Percentiles rank a stretch among this genome's conserved stretches.
Evolutionary conservation across 768 basidiomycete genomes (phyloP).

Genomic region (Leccinum olivaceopallidum): DNA sequence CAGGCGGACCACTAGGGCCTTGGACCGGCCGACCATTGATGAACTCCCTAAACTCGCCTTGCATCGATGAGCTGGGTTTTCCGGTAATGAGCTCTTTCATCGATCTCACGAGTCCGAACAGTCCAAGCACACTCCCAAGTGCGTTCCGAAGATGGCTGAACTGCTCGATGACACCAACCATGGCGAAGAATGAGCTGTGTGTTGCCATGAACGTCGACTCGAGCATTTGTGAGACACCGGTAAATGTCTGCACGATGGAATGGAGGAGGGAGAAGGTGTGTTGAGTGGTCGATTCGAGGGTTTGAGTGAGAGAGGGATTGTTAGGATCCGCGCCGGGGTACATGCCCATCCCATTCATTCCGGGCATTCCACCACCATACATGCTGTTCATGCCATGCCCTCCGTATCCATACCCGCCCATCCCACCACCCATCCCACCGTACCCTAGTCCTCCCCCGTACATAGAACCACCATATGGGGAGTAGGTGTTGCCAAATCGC

Average conservation of each 20-base stretch:
- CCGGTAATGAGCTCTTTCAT: conserved; percentile 63
- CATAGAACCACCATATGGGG: conserved; percentile 34
- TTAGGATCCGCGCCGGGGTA: conserved; percentile 46
- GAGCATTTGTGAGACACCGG: conserved; percentile 95
- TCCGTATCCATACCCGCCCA: conserved; percentile 39
- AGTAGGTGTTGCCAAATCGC: conserved; percentile 36
- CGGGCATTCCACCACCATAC: conserved; percentile 39
- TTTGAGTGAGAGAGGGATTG: conserved; percentile 71
- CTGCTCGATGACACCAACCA: conserved; percentile 96
- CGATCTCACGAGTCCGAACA: conserved; percentile 91
- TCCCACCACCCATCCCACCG: conserved; percentile 39
- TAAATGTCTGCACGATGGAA: conserved; percentile 93
- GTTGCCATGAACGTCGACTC: conserved; percentile 98
- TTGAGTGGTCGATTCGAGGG: conserved; percentile 86
- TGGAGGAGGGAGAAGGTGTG: conserved; percentile 93
- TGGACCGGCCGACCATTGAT: conserved; percentile 62
- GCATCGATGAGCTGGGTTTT: conserved; percentile 45
- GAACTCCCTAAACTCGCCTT: conserved; percentile 76
- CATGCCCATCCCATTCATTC: conserved; percentile 43
- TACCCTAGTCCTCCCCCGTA: conserved; percentile 38
- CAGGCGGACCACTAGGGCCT: conserved; percentile 39
- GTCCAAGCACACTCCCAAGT: conserved; percentile 87
- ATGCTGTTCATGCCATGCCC: conserved; percentile 54
- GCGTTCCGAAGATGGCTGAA: conserved; percentile 90
- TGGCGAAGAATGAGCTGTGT: conserved; percentile 92